Evolutionary conservation across 169 alveolate genomes (phyloP).

Genomic region (Plasmodium knowlesi): DNA sequence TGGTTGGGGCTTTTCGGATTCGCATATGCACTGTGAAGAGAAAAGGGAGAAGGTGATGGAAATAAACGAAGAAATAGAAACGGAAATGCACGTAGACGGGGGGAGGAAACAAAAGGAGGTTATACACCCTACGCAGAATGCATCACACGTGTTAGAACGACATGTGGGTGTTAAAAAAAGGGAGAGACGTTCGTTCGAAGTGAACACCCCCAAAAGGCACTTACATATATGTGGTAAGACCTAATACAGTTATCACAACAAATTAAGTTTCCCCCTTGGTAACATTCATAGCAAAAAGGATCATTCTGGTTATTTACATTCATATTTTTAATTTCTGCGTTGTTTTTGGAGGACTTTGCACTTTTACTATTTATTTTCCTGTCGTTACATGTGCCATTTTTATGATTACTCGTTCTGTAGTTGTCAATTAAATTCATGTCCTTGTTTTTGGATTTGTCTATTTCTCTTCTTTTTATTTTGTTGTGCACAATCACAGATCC

Average conservation of each 20-base stretch:
- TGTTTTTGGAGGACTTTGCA: constrained; percentile 6
- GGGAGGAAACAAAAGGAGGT: neutral
- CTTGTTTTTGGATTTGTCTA: constrained; percentile 39
- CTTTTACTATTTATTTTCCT: constrained; percentile 37
- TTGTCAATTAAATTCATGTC: constrained; percentile 3
- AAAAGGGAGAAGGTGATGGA: neutral
- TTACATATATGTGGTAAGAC: constrained; percentile 78
- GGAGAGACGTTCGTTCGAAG: neutral
- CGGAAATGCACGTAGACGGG: neutral
- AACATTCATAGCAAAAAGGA: constrained; percentile 71
- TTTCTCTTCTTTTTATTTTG: constrained; percentile 50
- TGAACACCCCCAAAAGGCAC: neutral
- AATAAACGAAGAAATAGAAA: neutral
- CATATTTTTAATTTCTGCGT: constrained; percentile 2
- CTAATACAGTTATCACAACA: constrained; percentile 82
- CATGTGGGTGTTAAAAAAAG: neutral
- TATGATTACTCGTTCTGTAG: constrained; percentile 10
- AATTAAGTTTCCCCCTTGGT: constrained; percentile 83
- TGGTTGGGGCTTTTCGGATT: constrained; percentile 28
- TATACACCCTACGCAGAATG: neutral
- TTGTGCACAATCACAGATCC: constrained; percentile 16
- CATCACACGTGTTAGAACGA: neutral
- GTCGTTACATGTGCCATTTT: constrained; percentile 28
- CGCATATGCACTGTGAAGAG: constrained; percentile 19
- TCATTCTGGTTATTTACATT: constrained; percentile 22